Conservation (phyloP, 345 rosid genomes). For the Pugionium cornutum region DNA sequence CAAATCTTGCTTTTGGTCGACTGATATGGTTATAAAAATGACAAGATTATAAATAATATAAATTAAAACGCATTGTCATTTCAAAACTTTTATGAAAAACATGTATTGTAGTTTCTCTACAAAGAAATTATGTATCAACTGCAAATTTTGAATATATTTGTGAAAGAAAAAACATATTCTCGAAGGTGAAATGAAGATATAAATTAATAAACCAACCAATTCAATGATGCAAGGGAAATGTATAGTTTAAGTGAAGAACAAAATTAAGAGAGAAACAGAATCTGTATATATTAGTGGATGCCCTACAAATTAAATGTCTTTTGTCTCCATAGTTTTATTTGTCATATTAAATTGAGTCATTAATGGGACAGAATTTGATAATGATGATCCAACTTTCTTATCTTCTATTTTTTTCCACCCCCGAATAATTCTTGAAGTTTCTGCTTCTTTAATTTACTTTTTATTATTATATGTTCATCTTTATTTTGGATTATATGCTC, state of each 20-base stretch:
- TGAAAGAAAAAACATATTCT: neutral
- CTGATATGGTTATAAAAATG: constrained; percentile 12
- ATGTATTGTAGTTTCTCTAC: constrained; percentile 9
- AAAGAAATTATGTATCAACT: too few relatives aligned
- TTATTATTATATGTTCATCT: constrained; percentile 32
- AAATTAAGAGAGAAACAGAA: constrained; percentile 29
- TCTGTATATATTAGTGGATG: constrained; percentile 30
- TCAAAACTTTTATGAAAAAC: neutral
- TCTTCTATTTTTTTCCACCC: constrained; percentile 33
- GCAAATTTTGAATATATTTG: neutral
- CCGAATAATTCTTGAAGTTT: constrained; percentile 44
- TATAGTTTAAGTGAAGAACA: constrained; percentile 7
- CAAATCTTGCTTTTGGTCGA: constrained; percentile 41
- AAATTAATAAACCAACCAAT: constrained; percentile 14
- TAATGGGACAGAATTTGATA: constrained; percentile 35
- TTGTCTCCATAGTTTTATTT: constrained; percentile 32
- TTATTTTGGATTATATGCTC: constrained; percentile 39
- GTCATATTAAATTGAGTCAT: constrained; percentile 26
- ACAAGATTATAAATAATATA: neutral
- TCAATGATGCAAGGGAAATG: constrained; percentile 20
- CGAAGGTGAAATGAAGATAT: constrained; percentile 7
- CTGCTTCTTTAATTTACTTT: constrained; percentile 41
- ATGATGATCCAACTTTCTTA: constrained; percentile 29
- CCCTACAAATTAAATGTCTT: constrained; percentile 36
- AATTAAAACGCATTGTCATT: constrained; percentile 15